Evolutionary conservation across 2,329 filamentous ascomycete genomes (phyloP), one percentile per base, ranked within the genome.

Genomic region (Fonsecaea nubica): DNA sequence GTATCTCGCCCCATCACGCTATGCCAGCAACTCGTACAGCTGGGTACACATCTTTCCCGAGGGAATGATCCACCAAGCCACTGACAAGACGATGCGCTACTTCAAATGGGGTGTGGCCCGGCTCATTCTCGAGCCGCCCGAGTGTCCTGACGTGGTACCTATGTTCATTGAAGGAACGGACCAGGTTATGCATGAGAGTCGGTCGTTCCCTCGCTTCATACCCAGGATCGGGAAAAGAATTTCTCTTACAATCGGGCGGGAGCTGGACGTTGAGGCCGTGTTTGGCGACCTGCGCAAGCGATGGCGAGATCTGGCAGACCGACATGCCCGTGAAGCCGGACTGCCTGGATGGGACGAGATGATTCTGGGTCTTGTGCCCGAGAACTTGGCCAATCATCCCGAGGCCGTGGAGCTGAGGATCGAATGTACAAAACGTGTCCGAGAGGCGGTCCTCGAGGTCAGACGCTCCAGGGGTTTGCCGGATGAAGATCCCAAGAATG

Each of bases 21-120:
- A 91, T 76, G 78, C 86, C 1, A 84, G 80, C 69, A 89, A 92
- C 73, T 87, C 87, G 54, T 86, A 91, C 77, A 87, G 88, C 53
- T 99, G 95, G 95, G 83, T 99, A 3, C 95, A 99, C 78, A 90
- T 98, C 62, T 98, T 98, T 78, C 95, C 95, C 12, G 95, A 99
- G 80, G 95, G 93, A 56, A 92, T 91, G 78, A 92, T 97, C 54
- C 93, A 98, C 78, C 95, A 99, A 80, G 89, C 70, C 21, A 36
- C 60, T 35, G 58, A 92, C 71, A 86, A 90, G 1, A 87, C 89
- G 7, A 89, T 98, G 84, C 90, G 95, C 35, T 99, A 99, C 80
- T 98, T 98, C 86, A 97, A 97, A 82, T 99, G 95, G 95, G 95
- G 95, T 0, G 85, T 98, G 1, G 92, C 94, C 6, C 88, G 95